Base-by-base conservation (phyloP, 139 green algal species). In the Picochlorum sp. region DNA sequence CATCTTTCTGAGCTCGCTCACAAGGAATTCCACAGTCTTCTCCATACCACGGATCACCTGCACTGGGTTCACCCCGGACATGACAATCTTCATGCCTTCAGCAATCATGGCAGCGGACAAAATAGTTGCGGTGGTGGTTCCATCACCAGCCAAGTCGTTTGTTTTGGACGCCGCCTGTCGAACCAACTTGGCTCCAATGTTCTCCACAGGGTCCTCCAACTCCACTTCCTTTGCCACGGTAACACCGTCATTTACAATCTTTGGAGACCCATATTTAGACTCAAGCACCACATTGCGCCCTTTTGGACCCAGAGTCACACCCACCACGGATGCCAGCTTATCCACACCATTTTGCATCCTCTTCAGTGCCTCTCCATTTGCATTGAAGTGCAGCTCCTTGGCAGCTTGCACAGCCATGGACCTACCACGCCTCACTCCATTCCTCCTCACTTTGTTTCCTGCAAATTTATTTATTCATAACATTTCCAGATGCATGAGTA, bases 301-400 rank as follows among this genome's bases (percentile, higher is more conserved):
- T 85, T 99, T 99, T 67, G 93, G 93, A 7, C 93, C 93, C 36
- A 99, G 85, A n/a, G 93, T 99, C 7, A 99, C 92, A 55, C 93
- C 93, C 18, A 99, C 93, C 8, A 98, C 85, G 43, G 80, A 88
- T 28, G 93, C 90, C 16, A 99, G 89, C 84, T 99, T 99, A 68
- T 99, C 90, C 13, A 93, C 93, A 52, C 93, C 93, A 14, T 80
- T 78, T 79, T 89, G 71, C 88, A 96, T 96, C 52, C 75, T 81
- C 82, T 99, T 99, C 24, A 98, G 71, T 2, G 93, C 90, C 49
- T 90, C 83, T 72, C 90, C 90, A 70, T 96, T 89, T 55, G 82
- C 84, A 84, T 99, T 98, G 79, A 99, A 99, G 77, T 98, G 86
- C 64, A 99, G 84, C 76, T 99, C 73, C 85, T 99, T 99, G 62